Evolutionary conservation across 495 filamentous ascomycete genomes (phyloP).

Genomic region (Tuber indicum): DNA sequence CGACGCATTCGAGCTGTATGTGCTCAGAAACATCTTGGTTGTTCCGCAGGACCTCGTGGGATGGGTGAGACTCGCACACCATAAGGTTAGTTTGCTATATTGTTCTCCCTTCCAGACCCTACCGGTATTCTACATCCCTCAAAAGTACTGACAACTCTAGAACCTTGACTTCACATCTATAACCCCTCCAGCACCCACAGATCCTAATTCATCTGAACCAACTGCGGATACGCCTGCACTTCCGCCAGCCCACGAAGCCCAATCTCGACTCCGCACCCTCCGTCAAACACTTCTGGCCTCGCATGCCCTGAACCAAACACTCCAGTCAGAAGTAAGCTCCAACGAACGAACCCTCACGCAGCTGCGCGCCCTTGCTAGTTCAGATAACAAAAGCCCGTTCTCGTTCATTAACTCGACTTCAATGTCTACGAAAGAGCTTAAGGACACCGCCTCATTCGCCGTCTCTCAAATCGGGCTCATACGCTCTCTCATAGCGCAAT

Average conservation of each 20-base stretch:
- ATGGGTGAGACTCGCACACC: constrained; percentile 79
- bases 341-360: constrained; percentile 67
- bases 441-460: constrained; percentile 62
- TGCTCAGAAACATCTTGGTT: constrained; percentile 78
- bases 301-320: constrained; percentile 65
- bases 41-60: constrained; percentile 63
- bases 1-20: constrained; percentile 74
- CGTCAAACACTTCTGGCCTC: constrained; percentile 75
- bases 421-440: constrained; percentile 40
- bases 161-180: constrained; percentile 24
- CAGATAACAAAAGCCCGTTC: constrained; percentile 41
- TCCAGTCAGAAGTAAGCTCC: constrained; percentile 65
- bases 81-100: constrained; percentile 57
- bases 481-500: constrained; percentile 55
- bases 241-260: constrained; percentile 50
- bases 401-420: constrained; percentile 52
- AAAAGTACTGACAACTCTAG: constrained; percentile 15
- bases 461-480: constrained; percentile 75
- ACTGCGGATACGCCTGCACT: constrained; percentile 16
- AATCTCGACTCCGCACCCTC: constrained; percentile 54
- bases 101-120: constrained; percentile 22
- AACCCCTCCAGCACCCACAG: constrained; percentile 12
- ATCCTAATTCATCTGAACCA: constrained; percentile 12
- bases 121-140: neutral
- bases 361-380: constrained; percentile 54